These are phyloP conservation scores for Neoarthrinium moseri DNA, from an alignment of 2,329 filamentous ascomycete genomes.

Conservation along the genomic window DNA sequence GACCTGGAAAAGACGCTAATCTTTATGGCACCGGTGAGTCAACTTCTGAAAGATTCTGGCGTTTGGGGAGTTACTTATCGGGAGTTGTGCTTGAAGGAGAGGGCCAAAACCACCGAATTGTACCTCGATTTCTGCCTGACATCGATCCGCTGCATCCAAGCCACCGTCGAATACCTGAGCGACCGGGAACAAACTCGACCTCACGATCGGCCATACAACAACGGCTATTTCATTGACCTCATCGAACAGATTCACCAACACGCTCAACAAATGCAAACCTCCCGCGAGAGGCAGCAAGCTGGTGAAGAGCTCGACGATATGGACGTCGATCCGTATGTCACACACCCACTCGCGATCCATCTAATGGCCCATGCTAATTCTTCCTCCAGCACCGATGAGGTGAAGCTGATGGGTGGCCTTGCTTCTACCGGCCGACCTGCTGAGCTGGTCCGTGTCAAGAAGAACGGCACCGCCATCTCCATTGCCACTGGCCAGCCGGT, in stretches of 20 bases:
- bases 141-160: conserved; percentile 86
- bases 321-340: conserved; percentile 57
- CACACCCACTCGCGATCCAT: conserved; percentile 10
- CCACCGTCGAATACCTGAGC: conserved; percentile 80
- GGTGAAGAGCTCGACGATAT: conserved; percentile 51
- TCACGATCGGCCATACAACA: conserved; percentile 86
- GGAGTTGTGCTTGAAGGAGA: conserved; percentile 74
- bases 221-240: conserved; percentile 95
- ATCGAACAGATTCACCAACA: conserved; percentile 91
- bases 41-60: conserved; percentile 48
- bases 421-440: conserved; percentile 78
- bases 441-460: conserved; percentile 79
- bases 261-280: conserved; percentile 77
- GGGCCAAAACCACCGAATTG: conserved; percentile 65
- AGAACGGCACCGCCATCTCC: conserved; percentile 77
- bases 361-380: conserved; percentile 22
- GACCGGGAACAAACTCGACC: conserved; percentile 84
- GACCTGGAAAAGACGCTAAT: conserved; percentile 93
- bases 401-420: conserved; percentile 79
- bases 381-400: conserved; percentile 55
- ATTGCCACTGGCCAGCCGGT: conserved; percentile 69
- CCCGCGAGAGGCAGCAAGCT: conserved; percentile 63
- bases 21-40: conserved; percentile 91
- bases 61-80: conserved; percentile 66
- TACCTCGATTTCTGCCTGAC: conserved; percentile 90